Evolutionary conservation across 768 basidiomycete species (phyloP), one percentile per base, ranked within the genome.

Genomic region (Tricholoma sp.): DNA sequence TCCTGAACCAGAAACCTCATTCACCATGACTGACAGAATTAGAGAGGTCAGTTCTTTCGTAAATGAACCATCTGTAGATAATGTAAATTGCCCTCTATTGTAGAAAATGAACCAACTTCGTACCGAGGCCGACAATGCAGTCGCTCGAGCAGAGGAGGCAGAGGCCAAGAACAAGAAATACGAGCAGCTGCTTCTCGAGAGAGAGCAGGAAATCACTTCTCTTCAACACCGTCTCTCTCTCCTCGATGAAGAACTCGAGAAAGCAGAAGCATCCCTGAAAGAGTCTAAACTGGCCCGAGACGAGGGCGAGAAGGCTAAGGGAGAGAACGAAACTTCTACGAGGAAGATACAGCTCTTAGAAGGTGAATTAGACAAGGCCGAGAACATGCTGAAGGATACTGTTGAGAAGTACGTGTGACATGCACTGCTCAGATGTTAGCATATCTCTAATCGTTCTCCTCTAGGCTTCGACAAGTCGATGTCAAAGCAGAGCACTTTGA

Each of bases 401-500:
- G 87, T 90, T 31, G 97, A 98, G 74, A 96, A 94, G 96, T 97
- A 68, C 66, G 91, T 83, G 34, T 47, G 52, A 11, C 17, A 47
- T 28, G n/a, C 34, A 28, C 24, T 24, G 42, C 36, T 53, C 52
- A 6, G 34, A 36, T 31, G 52, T 54, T 55, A 54, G 56, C 56
- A 58, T 55, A 57, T 65, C 55, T 62, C 20, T 36, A 50, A 29
- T 44, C 33, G 33, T 31, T 11, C 3, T 44, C 50, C 36, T 52
- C 42, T 64, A 98, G 96, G 72, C 80, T 99, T 64, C 81, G 96
- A 59, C 92, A 96, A 68, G 94, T 96, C 56, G 97, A 99, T 68
- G 89, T 98, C 73, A 99, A 98, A 77, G 96, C 96, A 9, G 97
- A 99, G 72, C 94, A 98, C 76, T 97, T 92, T 69, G 96, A 98